Evolutionary conservation across 306 rosid genomes (phyloP).

Genomic region (Datisca glomerata): DNA sequence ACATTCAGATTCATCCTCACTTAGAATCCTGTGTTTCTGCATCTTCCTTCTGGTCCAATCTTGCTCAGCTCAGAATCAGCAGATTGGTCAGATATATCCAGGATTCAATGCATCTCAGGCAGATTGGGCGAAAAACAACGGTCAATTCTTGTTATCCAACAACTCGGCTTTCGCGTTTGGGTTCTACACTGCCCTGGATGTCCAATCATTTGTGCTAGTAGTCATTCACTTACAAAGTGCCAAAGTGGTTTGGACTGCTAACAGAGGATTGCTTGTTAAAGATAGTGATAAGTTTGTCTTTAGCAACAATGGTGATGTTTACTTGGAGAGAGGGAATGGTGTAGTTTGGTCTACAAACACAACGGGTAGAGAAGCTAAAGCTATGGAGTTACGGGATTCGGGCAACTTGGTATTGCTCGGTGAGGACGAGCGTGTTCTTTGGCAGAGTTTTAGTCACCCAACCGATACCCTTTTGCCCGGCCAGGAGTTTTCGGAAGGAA

Average conservation of each 20-base stretch:
- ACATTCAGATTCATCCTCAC: too few species aligned
- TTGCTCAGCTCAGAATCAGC: slow-evolving; percentile 7
- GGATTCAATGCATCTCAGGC: slow-evolving; percentile 50
- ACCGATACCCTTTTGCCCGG: slow-evolving; percentile 42
- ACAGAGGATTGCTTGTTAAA: slow-evolving; percentile 22
- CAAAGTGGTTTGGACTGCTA: slow-evolving; percentile 49
- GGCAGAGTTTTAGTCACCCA: slow-evolving; percentile 52
- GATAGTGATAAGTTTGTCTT: slow-evolving; percentile 26
- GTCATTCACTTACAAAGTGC: slow-evolving; percentile 25
- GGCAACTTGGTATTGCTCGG: slow-evolving; percentile 47
- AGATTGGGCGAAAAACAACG: slow-evolving; percentile 50
- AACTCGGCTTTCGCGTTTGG: slow-evolving; percentile 38
- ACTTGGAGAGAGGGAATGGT: slow-evolving; percentile 8
- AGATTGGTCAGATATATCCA: slow-evolving; percentile 16
- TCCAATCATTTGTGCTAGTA: slow-evolving; percentile 35
- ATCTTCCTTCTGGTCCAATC: background rate
- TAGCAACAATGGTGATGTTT: slow-evolving; percentile 22
- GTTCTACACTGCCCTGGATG: slow-evolving; percentile 30
- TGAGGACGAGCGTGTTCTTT: slow-evolving; percentile 19
- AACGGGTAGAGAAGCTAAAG: slow-evolving; percentile 14
- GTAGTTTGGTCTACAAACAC: slow-evolving; percentile 37
- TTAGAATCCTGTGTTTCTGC: background rate
- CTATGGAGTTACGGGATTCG: slow-evolving; percentile 29
- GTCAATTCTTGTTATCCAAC: slow-evolving; percentile 50
- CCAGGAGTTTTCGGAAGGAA: slow-evolving; percentile 36